These are phyloP conservation scores for Petrea volubilis DNA, from an alignment of 257 asterid genomes.

Conservation along the genomic window DNA sequence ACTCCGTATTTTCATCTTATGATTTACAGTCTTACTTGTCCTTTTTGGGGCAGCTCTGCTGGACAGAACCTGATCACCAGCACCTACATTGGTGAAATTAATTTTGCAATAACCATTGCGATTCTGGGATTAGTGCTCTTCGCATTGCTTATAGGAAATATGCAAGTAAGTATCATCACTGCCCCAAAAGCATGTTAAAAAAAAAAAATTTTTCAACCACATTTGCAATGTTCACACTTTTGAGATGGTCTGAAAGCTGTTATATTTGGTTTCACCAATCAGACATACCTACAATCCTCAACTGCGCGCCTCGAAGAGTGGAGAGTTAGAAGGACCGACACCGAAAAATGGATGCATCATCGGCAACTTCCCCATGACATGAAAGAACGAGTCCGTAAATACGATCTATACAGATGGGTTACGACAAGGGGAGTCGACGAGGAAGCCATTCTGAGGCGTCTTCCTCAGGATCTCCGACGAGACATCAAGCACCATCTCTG, in stretches of 20 bases:
- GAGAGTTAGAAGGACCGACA: constrained; percentile 66
- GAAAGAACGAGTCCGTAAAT: constrained; percentile 53
- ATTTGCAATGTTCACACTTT: background rate
- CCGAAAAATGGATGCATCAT: constrained; percentile 78
- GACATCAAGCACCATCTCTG: constrained; percentile 72
- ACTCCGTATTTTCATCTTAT: no score
- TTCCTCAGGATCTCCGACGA: constrained; percentile 68
- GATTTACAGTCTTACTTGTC: no score
- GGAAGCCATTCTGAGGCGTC: constrained; percentile 46
- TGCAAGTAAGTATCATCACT: constrained; percentile 54
- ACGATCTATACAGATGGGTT: constrained; percentile 59
- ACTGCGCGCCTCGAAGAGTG: constrained; percentile 66
- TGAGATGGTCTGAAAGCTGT: background rate
- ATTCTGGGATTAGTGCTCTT: constrained; percentile 70
- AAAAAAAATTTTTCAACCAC: no score
- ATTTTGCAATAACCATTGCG: constrained; percentile 60
- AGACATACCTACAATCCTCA: constrained; percentile 65
- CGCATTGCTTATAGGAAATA: constrained; percentile 72
- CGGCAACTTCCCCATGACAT: constrained; percentile 62
- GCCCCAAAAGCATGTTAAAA: no score
- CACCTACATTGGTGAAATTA: constrained; percentile 57
- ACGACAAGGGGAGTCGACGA: constrained; percentile 70
- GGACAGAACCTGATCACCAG: constrained; percentile 69
- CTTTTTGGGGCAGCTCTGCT: constrained; percentile 50
- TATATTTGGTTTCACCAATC: background rate